Evolutionary conservation across 306 rosid species (phyloP).

Genomic region (Glycine soja): DNA sequence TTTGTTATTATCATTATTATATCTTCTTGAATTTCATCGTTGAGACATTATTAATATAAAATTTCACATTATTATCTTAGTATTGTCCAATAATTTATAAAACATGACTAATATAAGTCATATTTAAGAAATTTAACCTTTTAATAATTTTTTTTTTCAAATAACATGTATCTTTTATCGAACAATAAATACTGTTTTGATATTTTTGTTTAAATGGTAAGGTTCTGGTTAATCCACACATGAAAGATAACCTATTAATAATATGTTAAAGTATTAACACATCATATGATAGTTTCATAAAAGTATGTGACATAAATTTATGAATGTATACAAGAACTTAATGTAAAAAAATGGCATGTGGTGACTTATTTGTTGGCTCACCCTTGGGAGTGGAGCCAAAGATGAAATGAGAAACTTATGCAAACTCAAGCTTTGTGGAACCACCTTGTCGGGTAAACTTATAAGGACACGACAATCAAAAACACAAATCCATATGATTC

Average conservation of each 20-base stretch:
- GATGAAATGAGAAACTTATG: conserved; percentile 20
- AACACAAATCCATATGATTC: conserved; percentile 53
- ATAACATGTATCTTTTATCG: no score
- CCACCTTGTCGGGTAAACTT: conserved; percentile 34
- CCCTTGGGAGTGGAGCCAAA: conserved; percentile 8
- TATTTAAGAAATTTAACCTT: background rate
- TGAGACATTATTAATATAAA: background rate
- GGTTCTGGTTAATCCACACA: no score
- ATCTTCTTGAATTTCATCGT: background rate
- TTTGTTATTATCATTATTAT: background rate
- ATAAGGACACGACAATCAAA: conserved; percentile 31
- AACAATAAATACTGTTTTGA: no score
- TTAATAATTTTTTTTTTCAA: no score
- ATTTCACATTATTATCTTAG: no score
- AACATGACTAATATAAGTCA: background rate
- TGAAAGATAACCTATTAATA: no score
- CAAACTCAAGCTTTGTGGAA: conserved; percentile 38
- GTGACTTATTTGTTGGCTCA: background rate
- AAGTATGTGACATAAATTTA: background rate
- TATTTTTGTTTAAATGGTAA: no score
- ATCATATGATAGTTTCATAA: background rate
- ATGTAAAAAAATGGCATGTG: background rate
- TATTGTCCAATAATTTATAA: background rate
- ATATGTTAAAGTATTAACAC: no score
- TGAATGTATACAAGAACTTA: no score